Evolutionary conservation across 2,329 filamentous ascomycete genomes (phyloP).

Genomic region (Xylariaceae sp.): DNA sequence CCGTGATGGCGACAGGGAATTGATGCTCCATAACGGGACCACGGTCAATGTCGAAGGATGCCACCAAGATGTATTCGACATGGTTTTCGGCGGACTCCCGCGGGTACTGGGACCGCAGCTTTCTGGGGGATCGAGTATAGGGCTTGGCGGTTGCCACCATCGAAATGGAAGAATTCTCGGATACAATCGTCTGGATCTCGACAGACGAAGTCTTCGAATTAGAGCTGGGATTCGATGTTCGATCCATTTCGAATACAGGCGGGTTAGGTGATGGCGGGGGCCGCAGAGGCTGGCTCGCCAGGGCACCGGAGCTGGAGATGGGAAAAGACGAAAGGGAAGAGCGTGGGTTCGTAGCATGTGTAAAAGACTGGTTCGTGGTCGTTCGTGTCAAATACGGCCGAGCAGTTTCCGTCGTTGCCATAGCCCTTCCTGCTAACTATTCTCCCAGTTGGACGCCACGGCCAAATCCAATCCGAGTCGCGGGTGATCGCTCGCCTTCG

Average conservation of each 20-base stretch:
- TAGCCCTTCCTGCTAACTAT: slow-evolving; percentile 12
- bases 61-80: slow-evolving; percentile 97
- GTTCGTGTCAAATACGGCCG: slow-evolving; percentile 41
- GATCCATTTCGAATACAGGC: slow-evolving; percentile 48
- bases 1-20: slow-evolving; percentile 89
- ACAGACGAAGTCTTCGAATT: slow-evolving; percentile 56
- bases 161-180: slow-evolving; percentile 59
- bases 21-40: slow-evolving; percentile 98
- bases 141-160: slow-evolving; percentile 47
- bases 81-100: slow-evolving; percentile 77
- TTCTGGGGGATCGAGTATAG: slow-evolving; percentile 48
- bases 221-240: slow-evolving; percentile 55
- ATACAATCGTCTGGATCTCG: slow-evolving; percentile 46
- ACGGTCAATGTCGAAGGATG: slow-evolving; percentile 93
- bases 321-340: slow-evolving; percentile 64
- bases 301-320: slow-evolving; percentile 50
- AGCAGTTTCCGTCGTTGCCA: slow-evolving; percentile 39
- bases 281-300: slow-evolving; percentile 40
- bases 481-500: too few relatives aligned
- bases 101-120: slow-evolving; percentile 71
- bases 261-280: slow-evolving; percentile 54
- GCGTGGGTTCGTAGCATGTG: slow-evolving; percentile 38
- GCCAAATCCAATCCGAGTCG: too few relatives aligned
- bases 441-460: too few relatives aligned
- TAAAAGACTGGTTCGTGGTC: slow-evolving; percentile 34